Conservation (phyloP, 2,329 filamentous ascomycete species). For the Sporothrix globosa region DNA sequence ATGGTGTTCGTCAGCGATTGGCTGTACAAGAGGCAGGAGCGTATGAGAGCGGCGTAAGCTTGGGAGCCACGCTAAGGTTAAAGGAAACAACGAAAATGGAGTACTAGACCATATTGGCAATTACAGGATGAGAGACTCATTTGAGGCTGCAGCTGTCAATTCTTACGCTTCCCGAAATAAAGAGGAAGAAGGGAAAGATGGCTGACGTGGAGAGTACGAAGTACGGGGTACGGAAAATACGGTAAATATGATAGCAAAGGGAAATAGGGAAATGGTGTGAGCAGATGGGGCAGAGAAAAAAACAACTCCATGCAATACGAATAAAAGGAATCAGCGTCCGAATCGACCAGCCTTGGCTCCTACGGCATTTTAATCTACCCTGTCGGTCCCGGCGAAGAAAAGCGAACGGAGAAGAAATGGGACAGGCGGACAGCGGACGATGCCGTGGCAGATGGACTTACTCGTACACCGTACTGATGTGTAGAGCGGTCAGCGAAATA, state of each 20-base stretch:
- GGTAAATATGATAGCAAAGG: background rate
- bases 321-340: background rate
- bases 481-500: background rate
- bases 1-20: slow-evolving; percentile 22
- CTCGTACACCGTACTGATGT: background rate
- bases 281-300: background rate
- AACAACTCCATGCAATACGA: background rate
- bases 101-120: no score
- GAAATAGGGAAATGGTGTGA: background rate
- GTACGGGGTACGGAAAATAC: slow-evolving; percentile 11
- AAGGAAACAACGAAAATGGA: background rate
- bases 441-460: background rate
- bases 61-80: slow-evolving; percentile 11
- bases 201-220: slow-evolving; percentile 12
- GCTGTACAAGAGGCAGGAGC: background rate
- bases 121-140: slow-evolving; percentile 4
- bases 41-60: slow-evolving; percentile 2
- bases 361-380: slow-evolving; percentile 24
- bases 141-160: slow-evolving; percentile 29
- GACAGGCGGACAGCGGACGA: background rate
- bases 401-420: background rate
- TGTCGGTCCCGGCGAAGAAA: slow-evolving; percentile 19
- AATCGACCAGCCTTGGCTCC: background rate
- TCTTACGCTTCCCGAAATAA: background rate
- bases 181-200: background rate